Evolutionary conservation across 2,329 filamentous ascomycete genomes (phyloP).

Genomic region (Venturia aucupariae): DNA sequence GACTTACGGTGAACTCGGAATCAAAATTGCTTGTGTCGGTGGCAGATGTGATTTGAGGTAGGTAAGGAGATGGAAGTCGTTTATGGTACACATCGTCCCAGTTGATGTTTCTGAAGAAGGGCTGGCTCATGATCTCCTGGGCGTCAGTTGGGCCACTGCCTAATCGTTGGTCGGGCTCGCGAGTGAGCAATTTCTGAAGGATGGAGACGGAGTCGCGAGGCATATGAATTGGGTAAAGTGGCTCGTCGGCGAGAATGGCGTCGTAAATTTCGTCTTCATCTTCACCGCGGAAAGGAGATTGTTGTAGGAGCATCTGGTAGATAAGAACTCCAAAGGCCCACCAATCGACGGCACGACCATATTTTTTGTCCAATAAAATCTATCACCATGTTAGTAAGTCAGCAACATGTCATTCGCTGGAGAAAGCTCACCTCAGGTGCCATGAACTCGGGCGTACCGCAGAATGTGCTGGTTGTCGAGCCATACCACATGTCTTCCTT

Average conservation of each 20-base stretch:
- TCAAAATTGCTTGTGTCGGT: conserved; percentile 99
- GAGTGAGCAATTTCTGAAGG: conserved; percentile 89
- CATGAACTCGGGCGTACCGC: conserved; percentile 99
- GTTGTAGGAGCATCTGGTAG: conserved; percentile 98
- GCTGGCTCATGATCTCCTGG: conserved; percentile 97
- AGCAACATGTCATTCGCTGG: conserved; percentile 23
- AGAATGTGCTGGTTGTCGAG: conserved; percentile 94
- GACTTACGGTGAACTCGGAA: conserved; percentile 96
- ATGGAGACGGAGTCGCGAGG: conserved; percentile 95
- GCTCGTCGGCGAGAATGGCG: conserved; percentile 93
- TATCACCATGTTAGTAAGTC: conserved; percentile 27
- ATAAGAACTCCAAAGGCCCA: conserved; percentile 99
- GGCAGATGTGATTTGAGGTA: conserved; percentile 79
- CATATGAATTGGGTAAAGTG: conserved; percentile 97
- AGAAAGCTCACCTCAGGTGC: conserved; percentile 66
- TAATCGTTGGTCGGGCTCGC: conserved; percentile 85
- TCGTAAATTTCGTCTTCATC: conserved; percentile 99
- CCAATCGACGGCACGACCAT: conserved; percentile 95
- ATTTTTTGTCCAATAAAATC: conserved; percentile 97
- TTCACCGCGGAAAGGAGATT: conserved; percentile 96
- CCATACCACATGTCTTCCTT: conserved; percentile 99
- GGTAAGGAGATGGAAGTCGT: conserved; percentile 77
- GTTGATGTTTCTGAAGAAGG: conserved; percentile 95
- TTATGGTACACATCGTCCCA: conserved; percentile 99
- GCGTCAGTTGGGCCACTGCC: conserved; percentile 94